Conservation (phyloP, 257 asterid genomes). For the Solanum lycopersicoides region DNA sequence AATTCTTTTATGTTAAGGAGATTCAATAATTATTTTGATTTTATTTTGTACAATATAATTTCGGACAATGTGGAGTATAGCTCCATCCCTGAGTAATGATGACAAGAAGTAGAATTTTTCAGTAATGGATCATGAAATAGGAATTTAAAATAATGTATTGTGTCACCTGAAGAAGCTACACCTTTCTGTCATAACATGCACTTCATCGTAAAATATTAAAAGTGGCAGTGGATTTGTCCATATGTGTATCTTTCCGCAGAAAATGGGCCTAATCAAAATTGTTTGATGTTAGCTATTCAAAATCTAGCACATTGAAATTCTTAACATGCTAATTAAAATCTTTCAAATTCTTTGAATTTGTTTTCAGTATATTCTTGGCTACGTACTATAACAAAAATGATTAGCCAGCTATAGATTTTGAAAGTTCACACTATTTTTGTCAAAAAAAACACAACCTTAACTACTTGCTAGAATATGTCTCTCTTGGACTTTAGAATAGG, state of each 20-base stretch:
- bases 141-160: not conserved
- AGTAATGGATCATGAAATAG: not conserved
- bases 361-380: not conserved
- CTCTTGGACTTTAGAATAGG: not conserved
- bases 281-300: not conserved
- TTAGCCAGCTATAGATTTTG: not conserved
- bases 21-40: not conserved
- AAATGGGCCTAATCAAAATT: not conserved
- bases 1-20: not conserved
- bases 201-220: not conserved
- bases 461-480: not conserved
- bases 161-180: not conserved
- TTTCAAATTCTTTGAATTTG: not conserved
- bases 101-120: not conserved
- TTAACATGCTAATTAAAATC: not conserved
- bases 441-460: no score
- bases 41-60: not conserved
- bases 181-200: not conserved
- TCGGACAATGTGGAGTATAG: not conserved
- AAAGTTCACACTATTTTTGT: not conserved
- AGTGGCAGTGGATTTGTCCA: not conserved
- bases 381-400: not conserved
- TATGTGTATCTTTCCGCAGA: not conserved
- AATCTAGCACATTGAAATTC: not conserved
- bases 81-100: not conserved